These are phyloP conservation scores for Colletotrichum sp. DNA, from an alignment of 2,329 filamentous ascomycete genomes.

Conservation along the genomic window DNA sequence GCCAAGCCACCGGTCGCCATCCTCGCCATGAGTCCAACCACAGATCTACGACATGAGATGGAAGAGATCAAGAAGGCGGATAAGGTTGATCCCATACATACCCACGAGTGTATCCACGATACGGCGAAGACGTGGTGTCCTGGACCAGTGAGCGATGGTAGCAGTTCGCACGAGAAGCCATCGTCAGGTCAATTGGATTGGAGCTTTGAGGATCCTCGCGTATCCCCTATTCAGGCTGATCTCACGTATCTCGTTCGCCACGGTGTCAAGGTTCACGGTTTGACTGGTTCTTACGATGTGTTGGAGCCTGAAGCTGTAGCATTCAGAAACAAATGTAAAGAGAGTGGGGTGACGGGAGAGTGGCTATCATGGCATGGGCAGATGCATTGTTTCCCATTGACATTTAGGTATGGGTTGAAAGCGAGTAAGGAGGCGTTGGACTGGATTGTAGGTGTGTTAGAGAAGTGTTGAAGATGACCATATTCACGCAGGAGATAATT, in stretches of 20 bases:
- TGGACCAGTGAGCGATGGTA: not conserved
- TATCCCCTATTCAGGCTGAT: constrained; percentile 54
- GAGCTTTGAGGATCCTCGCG: constrained; percentile 40
- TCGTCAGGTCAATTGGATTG: constrained; percentile 11
- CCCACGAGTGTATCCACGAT: constrained; percentile 14
- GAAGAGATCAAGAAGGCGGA: constrained; percentile 22
- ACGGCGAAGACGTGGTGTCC: constrained; percentile 31
- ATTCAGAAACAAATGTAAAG: constrained; percentile 50
- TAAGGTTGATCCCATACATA: constrained; percentile 29
- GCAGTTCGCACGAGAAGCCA: not conserved
- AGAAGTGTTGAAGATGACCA: not conserved
- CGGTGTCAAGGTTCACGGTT: constrained; percentile 53
- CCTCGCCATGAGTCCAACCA: constrained; percentile 49
- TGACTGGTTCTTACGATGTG: constrained; percentile 58
- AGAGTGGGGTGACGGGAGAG: constrained; percentile 49
- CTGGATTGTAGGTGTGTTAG: constrained; percentile 44
- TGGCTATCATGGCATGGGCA: constrained; percentile 66
- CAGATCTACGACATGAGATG: constrained; percentile 32
- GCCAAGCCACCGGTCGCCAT: constrained; percentile 38
- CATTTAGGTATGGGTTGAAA: constrained; percentile 49
- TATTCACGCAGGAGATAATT: rapidly evolving
- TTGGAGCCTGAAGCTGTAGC: constrained; percentile 55
- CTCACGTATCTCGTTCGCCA: constrained; percentile 32
- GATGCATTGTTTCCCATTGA: constrained; percentile 65
- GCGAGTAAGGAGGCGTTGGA: constrained; percentile 51